Evolutionary conservation across 2,329 filamentous ascomycete genomes (phyloP), one percentile per base, ranked within the genome.

Genomic region (Fusarium tanahbumbuense): DNA sequence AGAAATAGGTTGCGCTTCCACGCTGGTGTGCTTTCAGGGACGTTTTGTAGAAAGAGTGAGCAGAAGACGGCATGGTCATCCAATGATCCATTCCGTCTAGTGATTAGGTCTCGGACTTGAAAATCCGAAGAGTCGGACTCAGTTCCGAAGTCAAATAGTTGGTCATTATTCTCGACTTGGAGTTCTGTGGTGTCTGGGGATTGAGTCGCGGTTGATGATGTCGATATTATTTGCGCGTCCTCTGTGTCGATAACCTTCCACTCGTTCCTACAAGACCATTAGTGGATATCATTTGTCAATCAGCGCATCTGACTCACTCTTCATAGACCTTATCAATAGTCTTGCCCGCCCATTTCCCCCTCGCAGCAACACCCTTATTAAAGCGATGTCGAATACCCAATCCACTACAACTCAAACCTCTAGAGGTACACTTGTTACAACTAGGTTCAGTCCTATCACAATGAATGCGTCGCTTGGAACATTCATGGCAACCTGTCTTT

Each of bases 291-390:
- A 27, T 11, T 12, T 28, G 11, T 28, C 10, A 28, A 28, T 28
- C 28, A 28, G 28, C 13, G 28, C 9, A 37, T 37, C 34, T 1
- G 0, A 34, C 56, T 32, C 23, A 75, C 73, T 71, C 72, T 13
- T 72, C 28, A 15, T 74, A 75, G 3, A 75, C 58, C 2, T 32
- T 59, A 1, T 75, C 72, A 34, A 75, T 75, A 3, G 70, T 74
- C 58, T 73, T 75, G 2, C 73, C 73, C 8, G 60, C 72, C 73
- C 73, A 75, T 32, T 74, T 75, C 1, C 73, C 73, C 22, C 73
- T 49, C 2, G 73, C 65, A 5, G 73, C 73, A 18, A 75, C 68
- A 9, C 73, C 73, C 54, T 75, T 64, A 46, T 75, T 75, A 28
- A 75, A 75, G 1, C 73, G 70, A 44, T 74, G 73, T 2, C 73